Evolutionary conservation across 306 rosid genomes (phyloP).

Genomic region (Prinsepia uniflora): DNA sequence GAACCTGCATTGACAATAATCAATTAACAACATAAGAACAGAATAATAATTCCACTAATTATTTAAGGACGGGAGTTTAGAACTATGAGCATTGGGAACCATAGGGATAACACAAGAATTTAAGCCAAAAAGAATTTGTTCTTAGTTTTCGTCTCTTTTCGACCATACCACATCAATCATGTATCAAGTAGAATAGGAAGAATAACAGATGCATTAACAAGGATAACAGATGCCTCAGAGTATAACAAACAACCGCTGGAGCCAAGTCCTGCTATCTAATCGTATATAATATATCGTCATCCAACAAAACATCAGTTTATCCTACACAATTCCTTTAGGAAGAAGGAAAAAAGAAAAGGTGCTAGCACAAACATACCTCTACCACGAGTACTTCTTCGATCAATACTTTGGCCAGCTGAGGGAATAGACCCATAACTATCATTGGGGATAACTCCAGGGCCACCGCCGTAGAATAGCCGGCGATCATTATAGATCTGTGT

Average conservation of each 20-base stretch:
- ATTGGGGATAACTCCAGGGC: conserved; percentile 76
- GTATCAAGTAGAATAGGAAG: not conserved
- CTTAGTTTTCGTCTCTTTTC: too few relatives aligned
- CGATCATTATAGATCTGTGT: conserved; percentile 87
- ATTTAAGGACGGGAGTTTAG: not conserved
- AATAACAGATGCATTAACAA: not conserved
- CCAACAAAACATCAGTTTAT: not conserved
- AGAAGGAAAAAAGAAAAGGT: not conserved
- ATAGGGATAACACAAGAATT: not conserved
- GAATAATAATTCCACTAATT: not conserved
- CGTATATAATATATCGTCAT: too few relatives aligned
- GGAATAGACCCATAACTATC: conserved; percentile 66
- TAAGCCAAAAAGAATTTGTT: too few relatives aligned
- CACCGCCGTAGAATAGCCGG: conserved; percentile 85
- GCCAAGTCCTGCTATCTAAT: too few relatives aligned
- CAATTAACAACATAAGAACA: not conserved
- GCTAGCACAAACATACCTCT: conserved; percentile 61
- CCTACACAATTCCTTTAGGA: not conserved
- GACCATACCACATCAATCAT: not conserved
- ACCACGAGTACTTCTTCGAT: conserved; percentile 74
- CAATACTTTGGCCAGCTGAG: conserved; percentile 55
- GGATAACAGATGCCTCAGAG: not conserved
- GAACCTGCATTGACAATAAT: conserved; percentile 53
- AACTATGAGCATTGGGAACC: too few relatives aligned
- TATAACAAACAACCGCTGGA: too few relatives aligned